phyloP scores from a whole-genome alignment of 2,329 filamentous ascomycete genomes.

The Hortaea werneckii region DNA sequence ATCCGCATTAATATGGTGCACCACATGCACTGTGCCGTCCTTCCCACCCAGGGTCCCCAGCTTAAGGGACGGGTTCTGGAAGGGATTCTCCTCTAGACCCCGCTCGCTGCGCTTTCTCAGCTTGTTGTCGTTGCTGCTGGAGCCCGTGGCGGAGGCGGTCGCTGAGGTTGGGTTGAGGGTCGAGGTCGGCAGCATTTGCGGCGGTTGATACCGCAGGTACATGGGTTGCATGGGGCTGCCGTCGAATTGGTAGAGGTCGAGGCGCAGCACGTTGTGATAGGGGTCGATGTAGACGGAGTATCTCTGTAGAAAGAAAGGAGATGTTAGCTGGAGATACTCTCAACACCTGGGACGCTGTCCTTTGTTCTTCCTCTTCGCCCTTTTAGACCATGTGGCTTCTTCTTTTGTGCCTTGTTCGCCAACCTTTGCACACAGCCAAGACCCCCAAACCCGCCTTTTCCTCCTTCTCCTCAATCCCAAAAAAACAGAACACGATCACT shows the following conservation, averaged over 20 bases:
- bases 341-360: too few relatives aligned
- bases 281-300: constrained; percentile 44
- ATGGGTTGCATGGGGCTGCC: constrained; percentile 57
- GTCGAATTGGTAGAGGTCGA: constrained; percentile 55
- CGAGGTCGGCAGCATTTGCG: constrained; percentile 59
- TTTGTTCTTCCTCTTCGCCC: too few relatives aligned
- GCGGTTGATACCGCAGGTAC: constrained; percentile 53
- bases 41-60: neutral
- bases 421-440: too few relatives aligned
- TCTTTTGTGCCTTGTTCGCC: too few relatives aligned
- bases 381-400: too few relatives aligned
- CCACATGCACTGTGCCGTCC: constrained; percentile 19
- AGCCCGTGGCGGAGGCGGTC: constrained; percentile 27
- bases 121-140: constrained; percentile 14
- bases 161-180: constrained; percentile 49
- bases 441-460: too few relatives aligned
- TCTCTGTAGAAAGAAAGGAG: constrained; percentile 18
- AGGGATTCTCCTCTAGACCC: constrained; percentile 3
- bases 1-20: constrained; percentile 32
- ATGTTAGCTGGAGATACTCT: too few relatives aligned
- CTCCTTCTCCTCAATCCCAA: too few relatives aligned
- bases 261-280: constrained; percentile 52
- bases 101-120: constrained; percentile 5
- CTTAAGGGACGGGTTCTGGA: too few relatives aligned
- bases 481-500: neutral